A percentile compares a stretch with the other conserved stretches of the same genome.
Conservation (phyloP, 2,329 filamentous ascomycete species). For the Chaetomium strumarium region DNA sequence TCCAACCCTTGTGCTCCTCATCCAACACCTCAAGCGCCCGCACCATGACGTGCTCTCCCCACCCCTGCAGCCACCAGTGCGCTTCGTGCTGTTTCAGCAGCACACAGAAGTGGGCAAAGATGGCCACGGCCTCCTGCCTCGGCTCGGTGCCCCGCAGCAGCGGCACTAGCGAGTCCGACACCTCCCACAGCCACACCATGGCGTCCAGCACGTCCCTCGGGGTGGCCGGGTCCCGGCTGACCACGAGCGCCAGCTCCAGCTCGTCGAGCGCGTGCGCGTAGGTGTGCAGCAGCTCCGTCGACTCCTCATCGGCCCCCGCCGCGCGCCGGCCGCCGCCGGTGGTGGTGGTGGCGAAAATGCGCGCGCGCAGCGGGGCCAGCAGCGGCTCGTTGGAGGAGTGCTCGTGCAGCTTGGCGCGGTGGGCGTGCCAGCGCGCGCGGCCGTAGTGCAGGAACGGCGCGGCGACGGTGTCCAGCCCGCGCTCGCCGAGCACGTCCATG, state of each 20-base stretch:
- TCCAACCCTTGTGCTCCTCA: conserved; percentile 32
- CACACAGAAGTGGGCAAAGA: conserved; percentile 34
- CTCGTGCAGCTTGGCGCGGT: conserved; percentile 9
- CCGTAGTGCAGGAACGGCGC: conserved; percentile 25
- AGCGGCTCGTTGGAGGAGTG: background rate
- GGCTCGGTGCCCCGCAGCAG: conserved; percentile 27
- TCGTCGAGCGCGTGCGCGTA: conserved; percentile 31
- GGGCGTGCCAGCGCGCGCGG: conserved; percentile 21
- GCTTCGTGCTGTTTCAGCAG: conserved; percentile 30
- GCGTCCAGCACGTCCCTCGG: conserved; percentile 34
- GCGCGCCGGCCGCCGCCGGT: conserved; percentile 7
- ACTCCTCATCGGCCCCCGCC: too few relatives aligned
- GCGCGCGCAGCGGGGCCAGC: conserved; percentile 24
- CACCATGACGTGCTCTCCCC: conserved; percentile 29
- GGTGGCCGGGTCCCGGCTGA: conserved; percentile 9
- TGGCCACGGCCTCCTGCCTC: conserved; percentile 28
- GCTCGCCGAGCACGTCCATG: conserved; percentile 21
- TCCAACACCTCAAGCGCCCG: conserved; percentile 29
- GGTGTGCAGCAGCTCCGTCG: conserved; percentile 18
- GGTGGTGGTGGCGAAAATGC: conserved; percentile 12
- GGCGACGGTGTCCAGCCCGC: conserved; percentile 16
- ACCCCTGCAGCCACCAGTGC: conserved; percentile 34
- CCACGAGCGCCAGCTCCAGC: conserved; percentile 30
- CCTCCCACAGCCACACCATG: conserved; percentile 36
- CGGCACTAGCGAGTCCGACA: conserved; percentile 33